These are phyloP conservation scores for Candida boidinii DNA, from an alignment of 805 yeast species.

Conservation along the genomic window DNA sequence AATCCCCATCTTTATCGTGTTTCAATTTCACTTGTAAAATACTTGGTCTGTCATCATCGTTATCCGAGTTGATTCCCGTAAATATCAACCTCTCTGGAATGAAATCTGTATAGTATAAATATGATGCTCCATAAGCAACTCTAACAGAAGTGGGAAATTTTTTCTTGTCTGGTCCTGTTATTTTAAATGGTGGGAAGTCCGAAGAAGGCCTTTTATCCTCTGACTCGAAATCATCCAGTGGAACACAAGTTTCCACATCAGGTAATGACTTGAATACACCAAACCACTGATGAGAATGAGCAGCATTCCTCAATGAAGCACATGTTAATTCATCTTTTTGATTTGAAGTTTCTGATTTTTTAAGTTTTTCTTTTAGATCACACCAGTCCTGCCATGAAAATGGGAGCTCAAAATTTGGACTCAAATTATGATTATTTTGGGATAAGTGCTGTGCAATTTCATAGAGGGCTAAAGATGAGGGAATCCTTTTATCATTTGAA, in stretches of 20 bases:
- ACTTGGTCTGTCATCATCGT: neutral
- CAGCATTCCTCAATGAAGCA: constrained; percentile 1
- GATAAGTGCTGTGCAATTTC: constrained; percentile 6
- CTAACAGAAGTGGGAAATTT: constrained; percentile 23
- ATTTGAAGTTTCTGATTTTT: constrained; percentile 10
- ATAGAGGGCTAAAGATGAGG: constrained; percentile 11
- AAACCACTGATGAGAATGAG: neutral
- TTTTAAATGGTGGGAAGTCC: constrained; percentile 16
- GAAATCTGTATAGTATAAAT: constrained; percentile 22
- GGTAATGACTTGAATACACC: constrained; percentile 5
- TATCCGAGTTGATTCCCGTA: constrained; percentile 14
- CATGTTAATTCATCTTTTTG: constrained; percentile 16
- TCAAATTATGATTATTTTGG: constrained; percentile 1
- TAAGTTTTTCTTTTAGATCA: constrained; percentile 12
- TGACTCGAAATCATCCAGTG: too few relatives aligned
- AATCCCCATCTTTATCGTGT: neutral
- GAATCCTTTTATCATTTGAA: constrained; percentile 11
- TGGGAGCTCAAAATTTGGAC: constrained; percentile 12
- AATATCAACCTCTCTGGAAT: constrained; percentile 24
- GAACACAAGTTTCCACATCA: constrained; percentile 5
- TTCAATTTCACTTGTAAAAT: neutral
- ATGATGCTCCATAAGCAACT: constrained; percentile 24
- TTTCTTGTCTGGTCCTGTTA: constrained; percentile 15
- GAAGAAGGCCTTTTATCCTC: constrained; percentile 8
- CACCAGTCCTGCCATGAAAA: constrained; percentile 26